Evolutionary conservation across 176 grass and related monocot genomes (phyloP).

Genomic region (Rhipidocladum racemiflorum): DNA sequence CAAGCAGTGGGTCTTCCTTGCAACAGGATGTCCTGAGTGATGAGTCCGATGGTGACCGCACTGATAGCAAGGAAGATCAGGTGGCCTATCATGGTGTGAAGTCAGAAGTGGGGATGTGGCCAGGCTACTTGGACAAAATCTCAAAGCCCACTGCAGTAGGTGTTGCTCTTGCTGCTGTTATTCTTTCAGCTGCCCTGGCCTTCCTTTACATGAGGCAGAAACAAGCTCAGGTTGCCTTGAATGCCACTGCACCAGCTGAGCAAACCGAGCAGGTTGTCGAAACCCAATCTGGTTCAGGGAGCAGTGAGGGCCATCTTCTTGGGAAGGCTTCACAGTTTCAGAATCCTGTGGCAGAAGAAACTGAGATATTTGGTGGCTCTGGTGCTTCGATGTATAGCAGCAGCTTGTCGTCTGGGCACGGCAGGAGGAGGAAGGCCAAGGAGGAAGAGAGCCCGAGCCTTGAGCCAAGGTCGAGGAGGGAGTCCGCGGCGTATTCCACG

Average conservation of each 20-base stretch:
- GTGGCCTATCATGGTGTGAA: neutral
- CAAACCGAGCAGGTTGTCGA: neutral
- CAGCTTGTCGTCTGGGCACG: conserved; percentile 43
- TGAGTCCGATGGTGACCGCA: conserved; percentile 8
- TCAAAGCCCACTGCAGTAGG: conserved; percentile 22
- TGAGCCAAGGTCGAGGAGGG: conserved; percentile 48
- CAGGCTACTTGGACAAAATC: conserved; percentile 23
- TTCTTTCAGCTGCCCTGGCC: conserved; percentile 34
- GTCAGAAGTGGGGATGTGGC: neutral
- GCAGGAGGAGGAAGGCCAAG: conserved; percentile 25
- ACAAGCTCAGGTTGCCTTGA: conserved; percentile 3
- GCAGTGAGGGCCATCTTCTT: conserved; percentile 53
- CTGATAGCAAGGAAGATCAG: conserved; percentile 16
- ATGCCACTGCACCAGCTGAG: conserved; percentile 3
- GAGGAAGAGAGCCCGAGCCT: conserved; percentile 28
- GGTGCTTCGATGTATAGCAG: conserved; percentile 60
- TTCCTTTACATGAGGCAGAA: conserved; percentile 41
- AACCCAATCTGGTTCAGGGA: conserved; percentile 47
- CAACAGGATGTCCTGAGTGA: conserved; percentile 29
- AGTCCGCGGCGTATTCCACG: conserved; percentile 49
- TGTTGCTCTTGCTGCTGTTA: conserved; percentile 21
- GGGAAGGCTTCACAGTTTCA: conserved; percentile 22
- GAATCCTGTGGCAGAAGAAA: conserved; percentile 31
- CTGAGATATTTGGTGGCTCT: conserved; percentile 35
- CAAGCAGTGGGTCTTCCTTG: neutral